phyloP scores from a whole-genome alignment of 768 basidiomycete species.

The Lactifluus hygrophoroides region DNA sequence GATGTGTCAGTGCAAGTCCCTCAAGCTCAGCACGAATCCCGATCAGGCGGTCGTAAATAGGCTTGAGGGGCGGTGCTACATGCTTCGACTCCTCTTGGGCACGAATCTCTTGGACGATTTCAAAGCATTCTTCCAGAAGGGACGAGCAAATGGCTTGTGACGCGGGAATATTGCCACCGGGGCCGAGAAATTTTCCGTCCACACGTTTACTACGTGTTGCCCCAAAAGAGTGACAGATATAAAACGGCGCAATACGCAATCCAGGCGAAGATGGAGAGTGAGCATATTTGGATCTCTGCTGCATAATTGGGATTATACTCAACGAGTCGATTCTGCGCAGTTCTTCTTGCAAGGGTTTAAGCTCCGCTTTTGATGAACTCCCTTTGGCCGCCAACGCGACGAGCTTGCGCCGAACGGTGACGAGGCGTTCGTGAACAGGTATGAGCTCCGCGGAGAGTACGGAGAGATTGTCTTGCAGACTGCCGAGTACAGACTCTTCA shows the following conservation, averaged over 20 bases:
- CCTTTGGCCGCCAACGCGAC: slow-evolving; percentile 84
- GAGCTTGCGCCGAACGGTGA: slow-evolving; percentile 81
- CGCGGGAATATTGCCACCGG: slow-evolving; percentile 80
- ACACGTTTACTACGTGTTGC: slow-evolving; percentile 63
- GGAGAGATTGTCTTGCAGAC: slow-evolving; percentile 77
- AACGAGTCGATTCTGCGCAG: slow-evolving; percentile 94
- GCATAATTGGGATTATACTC: slow-evolving; percentile 38
- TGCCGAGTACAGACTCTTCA: slow-evolving; percentile 58
- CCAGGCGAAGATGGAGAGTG: slow-evolving; percentile 3
- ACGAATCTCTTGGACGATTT: slow-evolving; percentile 90
- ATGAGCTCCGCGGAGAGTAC: slow-evolving; percentile 85
- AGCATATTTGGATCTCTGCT: not conserved
- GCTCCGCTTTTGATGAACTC: slow-evolving; percentile 74
- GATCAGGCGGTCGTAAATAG: slow-evolving; percentile 85
- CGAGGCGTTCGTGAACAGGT: slow-evolving; percentile 83
- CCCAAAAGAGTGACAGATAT: slow-evolving; percentile 19
- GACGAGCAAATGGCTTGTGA: slow-evolving; percentile 91
- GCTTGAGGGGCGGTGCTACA: slow-evolving; percentile 76
- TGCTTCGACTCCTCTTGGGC: slow-evolving; percentile 86
- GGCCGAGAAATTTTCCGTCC: slow-evolving; percentile 91
- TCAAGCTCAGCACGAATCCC: slow-evolving; percentile 86
- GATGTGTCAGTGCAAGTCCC: slow-evolving; percentile 85
- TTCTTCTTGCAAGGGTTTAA: slow-evolving; percentile 87
- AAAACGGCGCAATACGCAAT: slow-evolving; percentile 12
- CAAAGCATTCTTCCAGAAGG: slow-evolving; percentile 93